phyloP scores from a whole-genome alignment of 495 filamentous ascomycete species.

The Aspergillus homomorphus region DNA sequence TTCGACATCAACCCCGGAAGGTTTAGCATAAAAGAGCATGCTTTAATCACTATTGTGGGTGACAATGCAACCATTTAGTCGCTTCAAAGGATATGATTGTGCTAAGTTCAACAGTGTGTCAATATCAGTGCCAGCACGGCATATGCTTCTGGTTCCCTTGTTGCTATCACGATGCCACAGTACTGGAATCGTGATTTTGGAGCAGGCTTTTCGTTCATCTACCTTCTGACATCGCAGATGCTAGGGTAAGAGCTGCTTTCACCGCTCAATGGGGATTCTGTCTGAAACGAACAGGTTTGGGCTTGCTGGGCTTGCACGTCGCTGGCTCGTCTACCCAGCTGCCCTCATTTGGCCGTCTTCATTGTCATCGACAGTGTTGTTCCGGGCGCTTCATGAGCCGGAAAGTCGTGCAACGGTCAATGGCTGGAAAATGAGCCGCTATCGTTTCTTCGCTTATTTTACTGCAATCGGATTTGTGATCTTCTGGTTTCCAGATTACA shows the following conservation, averaged over 20 bases:
- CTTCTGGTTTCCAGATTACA: slow-evolving; percentile 75
- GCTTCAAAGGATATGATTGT: background rate
- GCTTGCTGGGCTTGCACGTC: slow-evolving; percentile 59
- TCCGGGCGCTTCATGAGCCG: slow-evolving; percentile 46
- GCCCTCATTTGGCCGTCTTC: slow-evolving; percentile 35
- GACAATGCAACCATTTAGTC: slow-evolving; percentile 11
- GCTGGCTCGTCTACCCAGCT: slow-evolving; percentile 56
- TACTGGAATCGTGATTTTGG: slow-evolving; percentile 63
- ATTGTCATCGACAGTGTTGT: slow-evolving; percentile 27
- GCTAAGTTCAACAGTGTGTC: slow-evolving; percentile 21
- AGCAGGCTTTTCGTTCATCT: slow-evolving; percentile 58
- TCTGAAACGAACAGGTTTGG: slow-evolving; percentile 32
- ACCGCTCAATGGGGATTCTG: background rate
- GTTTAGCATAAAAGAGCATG: slow-evolving; percentile 70
- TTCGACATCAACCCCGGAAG: slow-evolving; percentile 55
- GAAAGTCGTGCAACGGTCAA: slow-evolving; percentile 43
- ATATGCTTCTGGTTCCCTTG: slow-evolving; percentile 59
- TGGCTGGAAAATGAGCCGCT: slow-evolving; percentile 54
- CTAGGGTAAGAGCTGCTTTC: slow-evolving; percentile 45
- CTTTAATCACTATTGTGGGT: slow-evolving; percentile 62
- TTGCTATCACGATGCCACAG: slow-evolving; percentile 47
- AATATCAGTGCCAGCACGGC: slow-evolving; percentile 38
- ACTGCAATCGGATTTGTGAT: slow-evolving; percentile 46
- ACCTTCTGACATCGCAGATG: slow-evolving; percentile 62
- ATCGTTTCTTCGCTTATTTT: slow-evolving; percentile 52